Evolutionary conservation across 1,284 basidiomycete genomes (phyloP).

Genomic region (Taiwanofungus camphoratus): DNA sequence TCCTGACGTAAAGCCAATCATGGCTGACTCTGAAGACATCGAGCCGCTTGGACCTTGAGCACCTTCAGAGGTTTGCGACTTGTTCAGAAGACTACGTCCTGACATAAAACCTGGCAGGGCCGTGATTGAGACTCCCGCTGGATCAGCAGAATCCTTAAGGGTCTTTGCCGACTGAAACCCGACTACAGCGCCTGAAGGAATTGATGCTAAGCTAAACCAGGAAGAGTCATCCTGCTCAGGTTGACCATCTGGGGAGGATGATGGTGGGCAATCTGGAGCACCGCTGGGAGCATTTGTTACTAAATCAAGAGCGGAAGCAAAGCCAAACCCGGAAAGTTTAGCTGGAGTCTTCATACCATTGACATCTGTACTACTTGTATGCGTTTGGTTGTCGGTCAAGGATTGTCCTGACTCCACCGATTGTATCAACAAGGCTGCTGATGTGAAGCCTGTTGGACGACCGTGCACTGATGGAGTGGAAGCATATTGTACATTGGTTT

Average conservation of each 20-base stretch:
- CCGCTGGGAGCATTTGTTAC: slow-evolving; percentile 6
- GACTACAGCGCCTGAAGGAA: slow-evolving; percentile 14
- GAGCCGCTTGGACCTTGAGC: neutral
- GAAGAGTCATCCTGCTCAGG: slow-evolving; percentile 42
- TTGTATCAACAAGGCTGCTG: slow-evolving; percentile 8
- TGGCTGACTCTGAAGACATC: neutral
- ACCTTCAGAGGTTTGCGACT: neutral
- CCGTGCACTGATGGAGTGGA: too few species aligned
- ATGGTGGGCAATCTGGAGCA: slow-evolving; percentile 20
- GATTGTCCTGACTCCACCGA: neutral
- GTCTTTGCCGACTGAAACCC: slow-evolving; percentile 22
- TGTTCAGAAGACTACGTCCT: neutral
- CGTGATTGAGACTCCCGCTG: slow-evolving; percentile 9
- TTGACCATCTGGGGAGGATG: slow-evolving; percentile 39
- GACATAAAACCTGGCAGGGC: slow-evolving; percentile 6
- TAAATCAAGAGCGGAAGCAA: slow-evolving; percentile 14
- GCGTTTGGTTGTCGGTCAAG: neutral
- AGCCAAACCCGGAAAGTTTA: slow-evolving; percentile 21
- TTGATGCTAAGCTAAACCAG: slow-evolving; percentile 45
- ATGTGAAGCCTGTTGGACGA: slow-evolving; percentile 11
- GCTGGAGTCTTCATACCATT: slow-evolving; percentile 12
- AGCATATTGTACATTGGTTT: too few species aligned
- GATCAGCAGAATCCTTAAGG: slow-evolving; percentile 4
- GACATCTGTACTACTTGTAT: neutral
- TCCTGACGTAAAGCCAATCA: slow-evolving; percentile 14